These are phyloP conservation scores for Tricholoma flavovirens DNA, from an alignment of 768 basidiomycete species.

Conservation along the genomic window DNA sequence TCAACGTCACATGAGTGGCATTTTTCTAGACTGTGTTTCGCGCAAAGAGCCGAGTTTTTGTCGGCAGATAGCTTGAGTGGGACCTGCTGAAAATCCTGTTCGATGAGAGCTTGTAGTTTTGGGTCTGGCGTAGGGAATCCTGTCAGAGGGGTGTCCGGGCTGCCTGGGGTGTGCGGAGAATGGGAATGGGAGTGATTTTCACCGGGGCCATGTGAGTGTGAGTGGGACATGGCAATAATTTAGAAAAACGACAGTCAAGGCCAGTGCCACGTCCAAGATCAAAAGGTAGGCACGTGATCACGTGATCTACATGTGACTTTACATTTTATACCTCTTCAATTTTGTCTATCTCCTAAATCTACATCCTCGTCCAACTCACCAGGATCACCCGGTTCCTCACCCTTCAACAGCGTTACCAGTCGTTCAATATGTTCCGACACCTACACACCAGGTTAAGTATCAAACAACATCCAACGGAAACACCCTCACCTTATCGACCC, in stretches of 20 bases:
- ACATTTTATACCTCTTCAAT: conserved; percentile 82
- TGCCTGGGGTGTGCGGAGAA: conserved; percentile 29
- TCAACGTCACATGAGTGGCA: conserved; percentile 72
- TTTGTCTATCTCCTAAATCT: conserved; percentile 41
- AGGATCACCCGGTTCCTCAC: conserved; percentile 57
- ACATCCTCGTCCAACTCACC: conserved; percentile 30
- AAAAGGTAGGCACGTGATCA: not conserved
- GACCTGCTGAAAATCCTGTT: conserved; percentile 61
- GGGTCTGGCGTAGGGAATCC: conserved; percentile 57
- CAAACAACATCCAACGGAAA: not conserved
- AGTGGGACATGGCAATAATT: conserved; percentile 51
- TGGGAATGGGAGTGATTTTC: conserved; percentile 41
- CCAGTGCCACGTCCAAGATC: not conserved
- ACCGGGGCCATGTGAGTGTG: conserved; percentile 58
- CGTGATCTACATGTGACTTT: too few species aligned
- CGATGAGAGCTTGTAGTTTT: conserved; percentile 68
- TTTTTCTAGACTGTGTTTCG: conserved; percentile 62
- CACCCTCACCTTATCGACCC: conserved; percentile 66
- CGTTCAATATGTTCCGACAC: conserved; percentile 85
- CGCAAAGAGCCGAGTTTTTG: conserved; percentile 53
- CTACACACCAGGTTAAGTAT: conserved; percentile 32
- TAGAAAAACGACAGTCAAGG: not conserved
- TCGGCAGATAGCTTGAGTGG: conserved; percentile 52
- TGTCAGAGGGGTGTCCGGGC: conserved; percentile 30
- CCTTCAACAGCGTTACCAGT: conserved; percentile 79